Base-by-base conservation (phyloP, 108 stramenopile genomes). In the Cylindrotheca fusiformis region DNA sequence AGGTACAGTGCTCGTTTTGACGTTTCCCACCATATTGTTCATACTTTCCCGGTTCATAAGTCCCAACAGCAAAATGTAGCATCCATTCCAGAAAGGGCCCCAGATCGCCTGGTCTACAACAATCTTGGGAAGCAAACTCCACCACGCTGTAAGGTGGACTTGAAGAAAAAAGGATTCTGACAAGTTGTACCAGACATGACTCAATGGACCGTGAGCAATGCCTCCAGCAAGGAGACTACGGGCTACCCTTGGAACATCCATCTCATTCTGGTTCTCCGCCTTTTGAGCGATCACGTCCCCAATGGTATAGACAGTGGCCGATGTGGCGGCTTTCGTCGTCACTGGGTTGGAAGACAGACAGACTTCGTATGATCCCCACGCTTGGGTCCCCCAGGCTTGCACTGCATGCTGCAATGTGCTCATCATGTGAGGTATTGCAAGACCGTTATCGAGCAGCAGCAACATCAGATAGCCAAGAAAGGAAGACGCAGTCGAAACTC, bases 191-290 rank as follows among this genome's bases (percentile, higher is more conserved):
- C 93, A 94, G 31, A 67, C 58, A 63, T 95, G 94, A 53, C 76
- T 72, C 65, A 95, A 60, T 3, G 91, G 91, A 0, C 94, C 94
- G 65, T 95, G 94, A 17, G 84, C 87, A 29, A 93, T 63, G 45
- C 90, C 57, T 21, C 94, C 94, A 12, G 94, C 94, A 6, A 72
- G 17, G 10, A 76, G 44, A 29, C 72, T 75, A n/a, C 94, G 83
- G 14, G 76, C 25, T 22, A 80, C 68, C 23, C 94, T 70, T n/a
- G 58, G 48, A 21, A 85, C 53, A 69, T 93, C 90, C 48, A 93
- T 56, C n/a, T n/a, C n/a, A n/a, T n/a, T n/a, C n/a, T n/a, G n/a
- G 17, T 92, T 74, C 62, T 83, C 73, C 6, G 74, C 63, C 4
- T 61, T 30, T 59, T 95, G 94, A 8, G 94, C 70, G 12, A 89